These are phyloP conservation scores for Xylariaceae sp. DNA, from an alignment of 2,329 filamentous ascomycete genomes.

Conservation along the genomic window DNA sequence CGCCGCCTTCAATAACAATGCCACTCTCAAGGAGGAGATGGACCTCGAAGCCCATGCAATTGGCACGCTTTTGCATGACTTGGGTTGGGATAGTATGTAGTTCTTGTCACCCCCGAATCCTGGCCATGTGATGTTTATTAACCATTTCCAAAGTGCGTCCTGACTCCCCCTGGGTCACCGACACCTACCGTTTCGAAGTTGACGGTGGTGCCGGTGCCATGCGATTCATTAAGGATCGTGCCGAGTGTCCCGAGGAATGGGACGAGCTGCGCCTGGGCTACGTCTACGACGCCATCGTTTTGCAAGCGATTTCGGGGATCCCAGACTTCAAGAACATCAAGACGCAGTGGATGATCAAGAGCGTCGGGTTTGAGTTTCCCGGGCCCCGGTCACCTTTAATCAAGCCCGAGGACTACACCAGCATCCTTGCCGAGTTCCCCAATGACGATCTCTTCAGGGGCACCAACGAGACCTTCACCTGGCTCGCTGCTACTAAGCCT, in stretches of 20 bases:
- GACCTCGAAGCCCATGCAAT: constrained; percentile 19
- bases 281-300: constrained; percentile 16
- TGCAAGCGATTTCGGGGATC: constrained; percentile 13
- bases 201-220: constrained; percentile 17
- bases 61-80: constrained; percentile 17
- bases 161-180: constrained; percentile 16
- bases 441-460: constrained; percentile 17
- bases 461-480: constrained; percentile 21
- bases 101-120: background rate
- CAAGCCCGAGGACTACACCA: constrained; percentile 12
- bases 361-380: constrained; percentile 20
- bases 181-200: constrained; percentile 17
- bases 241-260: constrained; percentile 10
- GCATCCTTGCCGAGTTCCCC: constrained; percentile 15
- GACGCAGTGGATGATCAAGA: constrained; percentile 18
- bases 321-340: constrained; percentile 19
- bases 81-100: constrained; percentile 21
- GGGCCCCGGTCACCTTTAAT: constrained; percentile 17
- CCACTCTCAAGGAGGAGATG: constrained; percentile 18
- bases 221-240: constrained; percentile 12
- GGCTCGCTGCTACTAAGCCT: constrained; percentile 16
- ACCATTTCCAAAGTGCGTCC: constrained; percentile 12
- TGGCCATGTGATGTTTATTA: constrained; percentile 1
- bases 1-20: constrained; percentile 20
- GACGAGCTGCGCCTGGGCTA: constrained; percentile 8